Percentiles rank a stretch among this genome's conserved stretches.
These are phyloP conservation scores for Wickerhamomyces chaumierensis DNA, from an alignment of 805 yeast genomes.

Conservation along the genomic window DNA sequence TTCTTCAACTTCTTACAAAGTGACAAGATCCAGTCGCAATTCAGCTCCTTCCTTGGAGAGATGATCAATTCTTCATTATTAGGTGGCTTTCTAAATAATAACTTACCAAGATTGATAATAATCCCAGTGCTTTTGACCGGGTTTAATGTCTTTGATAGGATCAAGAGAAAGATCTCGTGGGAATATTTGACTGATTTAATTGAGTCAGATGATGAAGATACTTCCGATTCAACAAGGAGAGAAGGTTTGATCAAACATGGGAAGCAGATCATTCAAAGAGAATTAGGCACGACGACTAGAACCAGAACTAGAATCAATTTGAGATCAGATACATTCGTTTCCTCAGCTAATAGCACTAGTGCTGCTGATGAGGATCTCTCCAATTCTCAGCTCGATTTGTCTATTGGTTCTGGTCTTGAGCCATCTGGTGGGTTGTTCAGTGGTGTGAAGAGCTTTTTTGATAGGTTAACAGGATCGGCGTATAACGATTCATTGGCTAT, in stretches of 20 bases:
- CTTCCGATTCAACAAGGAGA: constrained; percentile 9
- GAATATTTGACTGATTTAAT: constrained; percentile 7
- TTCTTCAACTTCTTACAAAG: constrained; percentile 48
- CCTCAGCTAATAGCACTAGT: too few species aligned
- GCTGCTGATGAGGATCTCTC: too few species aligned
- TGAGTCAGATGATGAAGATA: constrained; percentile 11
- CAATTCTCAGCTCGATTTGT: background rate
- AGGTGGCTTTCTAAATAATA: constrained; percentile 58
- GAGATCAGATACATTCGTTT: too few species aligned
- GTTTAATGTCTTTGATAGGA: constrained; percentile 56
- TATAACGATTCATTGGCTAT: background rate
- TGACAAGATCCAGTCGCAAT: constrained; percentile 37
- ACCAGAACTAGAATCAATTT: background rate
- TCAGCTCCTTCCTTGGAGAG: constrained; percentile 65
- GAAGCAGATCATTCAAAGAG: constrained; percentile 15
- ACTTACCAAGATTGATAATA: constrained; percentile 65
- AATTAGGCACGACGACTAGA: constrained; percentile 5
- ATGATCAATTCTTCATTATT: constrained; percentile 67
- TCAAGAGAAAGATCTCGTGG: constrained; percentile 25
- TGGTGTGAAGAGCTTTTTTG: background rate
- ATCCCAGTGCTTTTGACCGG: constrained; percentile 57
- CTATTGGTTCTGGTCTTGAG: background rate
- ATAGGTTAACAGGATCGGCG: background rate
- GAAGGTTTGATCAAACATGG: constrained; percentile 14
- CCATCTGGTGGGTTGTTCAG: background rate